Evolutionary conservation across 1,284 basidiomycete species (phyloP).

Genomic region (Coniophora puteana): DNA sequence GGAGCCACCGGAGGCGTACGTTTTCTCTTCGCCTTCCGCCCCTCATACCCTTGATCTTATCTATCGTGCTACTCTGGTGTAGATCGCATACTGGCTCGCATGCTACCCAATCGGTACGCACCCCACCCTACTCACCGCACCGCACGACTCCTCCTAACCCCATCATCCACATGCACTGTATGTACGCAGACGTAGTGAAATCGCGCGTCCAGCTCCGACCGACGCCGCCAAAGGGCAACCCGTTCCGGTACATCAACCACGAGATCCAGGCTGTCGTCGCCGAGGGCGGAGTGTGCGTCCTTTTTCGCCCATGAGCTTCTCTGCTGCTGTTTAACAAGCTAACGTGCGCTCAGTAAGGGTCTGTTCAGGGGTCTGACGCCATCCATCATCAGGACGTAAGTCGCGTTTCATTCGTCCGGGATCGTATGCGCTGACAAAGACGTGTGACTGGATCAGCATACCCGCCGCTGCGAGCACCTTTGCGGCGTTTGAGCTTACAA

Average conservation of each 20-base stretch:
- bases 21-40: slow-evolving; percentile 13
- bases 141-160: background rate
- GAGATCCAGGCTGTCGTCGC: slow-evolving; percentile 68
- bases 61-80: slow-evolving; percentile 1
- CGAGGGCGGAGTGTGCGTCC: slow-evolving; percentile 74
- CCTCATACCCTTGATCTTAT: slow-evolving; percentile 1
- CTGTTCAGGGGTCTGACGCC: slow-evolving; percentile 74
- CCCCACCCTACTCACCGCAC: background rate
- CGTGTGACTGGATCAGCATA: slow-evolving; percentile 48
- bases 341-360: slow-evolving; percentile 33
- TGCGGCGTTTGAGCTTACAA: slow-evolving; percentile 84
- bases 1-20: slow-evolving; percentile 87
- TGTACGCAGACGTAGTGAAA: slow-evolving; percentile 78
- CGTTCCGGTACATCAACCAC: slow-evolving; percentile 76
- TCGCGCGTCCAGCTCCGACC: slow-evolving; percentile 82
- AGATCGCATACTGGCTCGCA: slow-evolving; percentile 92
- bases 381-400: slow-evolving; percentile 30
- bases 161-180: slow-evolving; percentile 1
- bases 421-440: no score
- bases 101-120: slow-evolving; percentile 80
- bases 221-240: slow-evolving; percentile 72
- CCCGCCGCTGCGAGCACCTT: slow-evolving; percentile 92
- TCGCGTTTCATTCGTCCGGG: slow-evolving; percentile 4
- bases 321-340: background rate
- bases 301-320: background rate